phyloP scores from a whole-genome alignment of 1,139 yeast genomes.

The Casaregolazyma suthepensis region DNA sequence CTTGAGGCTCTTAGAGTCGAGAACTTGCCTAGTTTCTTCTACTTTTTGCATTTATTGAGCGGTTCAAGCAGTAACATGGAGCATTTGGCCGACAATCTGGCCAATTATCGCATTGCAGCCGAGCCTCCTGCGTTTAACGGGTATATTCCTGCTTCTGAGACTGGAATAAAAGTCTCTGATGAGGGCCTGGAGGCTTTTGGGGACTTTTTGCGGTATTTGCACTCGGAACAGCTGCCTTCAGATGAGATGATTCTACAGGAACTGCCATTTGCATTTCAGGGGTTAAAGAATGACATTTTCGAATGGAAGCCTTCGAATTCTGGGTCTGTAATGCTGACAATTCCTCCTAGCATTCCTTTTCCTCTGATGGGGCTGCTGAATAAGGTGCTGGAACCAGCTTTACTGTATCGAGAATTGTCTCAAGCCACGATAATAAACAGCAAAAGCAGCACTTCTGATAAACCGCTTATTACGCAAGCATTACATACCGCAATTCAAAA shows the following conservation, averaged over 20 bases:
- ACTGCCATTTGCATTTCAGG: conserved; percentile 63
- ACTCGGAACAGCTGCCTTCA: conserved; percentile 25
- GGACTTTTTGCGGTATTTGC: conserved; percentile 15
- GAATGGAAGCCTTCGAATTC: conserved; percentile 37
- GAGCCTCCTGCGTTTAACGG: conserved; percentile 3
- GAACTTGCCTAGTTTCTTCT: background rate
- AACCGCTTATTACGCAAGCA: conserved; percentile 55
- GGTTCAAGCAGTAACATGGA: conserved; percentile 5
- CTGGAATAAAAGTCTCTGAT: background rate
- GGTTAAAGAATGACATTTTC: conserved; percentile 62
- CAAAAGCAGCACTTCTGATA: conserved; percentile 12
- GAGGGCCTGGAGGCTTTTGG: conserved; percentile 12
- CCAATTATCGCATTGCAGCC: background rate
- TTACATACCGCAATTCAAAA: conserved; percentile 50
- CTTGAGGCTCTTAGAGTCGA: background rate
- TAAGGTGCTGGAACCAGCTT: conserved; percentile 61
- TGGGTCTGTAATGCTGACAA: conserved; percentile 17
- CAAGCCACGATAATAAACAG: conserved; percentile 30
- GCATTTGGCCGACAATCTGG: conserved; percentile 3
- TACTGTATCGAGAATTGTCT: conserved; percentile 50
- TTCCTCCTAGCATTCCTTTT: conserved; percentile 52
- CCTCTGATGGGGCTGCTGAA: conserved; percentile 55
- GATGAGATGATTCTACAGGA: conserved; percentile 52
- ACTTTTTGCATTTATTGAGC: conserved; percentile 4
- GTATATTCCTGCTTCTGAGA: background rate